Evolutionary conservation across 345 rosid genomes (phyloP), one percentile per base, ranked within the genome.

Genomic region (Schrenkiella parvula): DNA sequence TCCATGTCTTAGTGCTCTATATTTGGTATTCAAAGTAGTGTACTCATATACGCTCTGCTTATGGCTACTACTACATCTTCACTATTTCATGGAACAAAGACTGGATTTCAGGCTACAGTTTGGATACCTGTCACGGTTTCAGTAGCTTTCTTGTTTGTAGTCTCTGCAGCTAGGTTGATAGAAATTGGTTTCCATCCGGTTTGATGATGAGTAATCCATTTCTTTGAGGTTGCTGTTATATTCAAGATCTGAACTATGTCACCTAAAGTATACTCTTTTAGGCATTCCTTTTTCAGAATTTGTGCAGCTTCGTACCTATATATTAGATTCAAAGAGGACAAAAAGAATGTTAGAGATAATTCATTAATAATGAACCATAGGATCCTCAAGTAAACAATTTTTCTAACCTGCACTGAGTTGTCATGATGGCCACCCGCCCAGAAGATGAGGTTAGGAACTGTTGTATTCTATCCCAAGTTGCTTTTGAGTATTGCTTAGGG

Each of bases 261-360:
- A 60, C 98, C 98, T 75, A 92, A 63, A 56, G 87, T 61, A 72
- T 71, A 74, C 74, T 85, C 89, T 70, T 79, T 70, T 73, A 92
- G 74, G 74, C 96, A 89, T 70, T 73, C 81, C 25, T 50, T 84
- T 77, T 66, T 85, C 58, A 92, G 79, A 64, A 81, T 46, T 67
- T 80, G 78, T 67, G 89, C 96, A 28, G 98, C 96, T 80, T 92
- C 92, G 15, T 84, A 92, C 83, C 98, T 92, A 86, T 56, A 31
- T 5, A 22, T 54, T 13, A 53, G 12, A 66, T 38, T 17, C 41
- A 72, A 50, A 31, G 50, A 42, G 52, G 46, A 39, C 32, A 32
- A 29, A 35, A 69, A 17, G 1, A 48, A 66, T 23, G 26, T 57
- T 32, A 54, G 17, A 26, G 5, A 64, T 6, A 18, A 63, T 63